A percentile compares a stretch with the other conserved stretches of the same genome.
Conservation (phyloP, 2,329 filamentous ascomycete genomes). For the Curvularia sp. region DNA sequence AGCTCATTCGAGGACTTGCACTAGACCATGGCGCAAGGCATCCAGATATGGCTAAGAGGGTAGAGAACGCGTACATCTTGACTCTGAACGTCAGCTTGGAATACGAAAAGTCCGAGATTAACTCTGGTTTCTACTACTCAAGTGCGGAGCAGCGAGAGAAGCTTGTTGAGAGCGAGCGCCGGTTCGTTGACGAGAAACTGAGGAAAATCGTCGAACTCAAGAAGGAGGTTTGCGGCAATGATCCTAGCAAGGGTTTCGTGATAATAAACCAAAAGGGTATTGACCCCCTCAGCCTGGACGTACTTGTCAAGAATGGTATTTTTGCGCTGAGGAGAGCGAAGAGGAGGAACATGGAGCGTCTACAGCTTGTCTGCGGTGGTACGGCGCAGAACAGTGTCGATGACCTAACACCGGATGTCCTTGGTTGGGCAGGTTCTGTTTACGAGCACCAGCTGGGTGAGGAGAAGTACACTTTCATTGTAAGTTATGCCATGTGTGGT, state of each 20-base stretch:
- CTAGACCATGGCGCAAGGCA: conserved; percentile 95
- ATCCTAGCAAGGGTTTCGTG: conserved; percentile 94
- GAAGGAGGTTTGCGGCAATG: conserved; percentile 94
- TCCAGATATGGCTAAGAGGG: conserved; percentile 96
- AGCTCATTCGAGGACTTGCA: conserved; percentile 90
- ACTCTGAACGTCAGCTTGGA: conserved; percentile 96
- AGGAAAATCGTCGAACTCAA: conserved; percentile 98
- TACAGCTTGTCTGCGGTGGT: conserved; percentile 94
- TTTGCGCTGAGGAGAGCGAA: conserved; percentile 93
- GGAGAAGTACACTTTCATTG: conserved; percentile 97
- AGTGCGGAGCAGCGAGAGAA: conserved; percentile 97
- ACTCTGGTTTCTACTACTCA: conserved; percentile 98
- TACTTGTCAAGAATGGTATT: conserved; percentile 97
- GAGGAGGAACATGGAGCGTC: conserved; percentile 97
- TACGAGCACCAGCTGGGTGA: conserved; percentile 98
- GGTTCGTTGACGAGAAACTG: conserved; percentile 94
- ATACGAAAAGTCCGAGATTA: conserved; percentile 99
- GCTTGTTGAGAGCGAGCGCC: conserved; percentile 94
- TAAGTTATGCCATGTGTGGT: conserved; percentile 31
- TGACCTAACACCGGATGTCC: conserved; percentile 82
- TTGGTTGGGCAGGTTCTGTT: conserved; percentile 95
- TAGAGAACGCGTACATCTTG: conserved; percentile 94
- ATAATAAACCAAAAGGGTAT: conserved; percentile 99
- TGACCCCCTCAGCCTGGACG: conserved; percentile 92
- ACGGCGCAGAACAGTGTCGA: conserved; percentile 95